Percentiles rank a stretch among this genome's conserved stretches.
These are phyloP conservation scores for Malus hybrid DNA, from an alignment of 331 rosid genomes.

Conservation along the genomic window DNA sequence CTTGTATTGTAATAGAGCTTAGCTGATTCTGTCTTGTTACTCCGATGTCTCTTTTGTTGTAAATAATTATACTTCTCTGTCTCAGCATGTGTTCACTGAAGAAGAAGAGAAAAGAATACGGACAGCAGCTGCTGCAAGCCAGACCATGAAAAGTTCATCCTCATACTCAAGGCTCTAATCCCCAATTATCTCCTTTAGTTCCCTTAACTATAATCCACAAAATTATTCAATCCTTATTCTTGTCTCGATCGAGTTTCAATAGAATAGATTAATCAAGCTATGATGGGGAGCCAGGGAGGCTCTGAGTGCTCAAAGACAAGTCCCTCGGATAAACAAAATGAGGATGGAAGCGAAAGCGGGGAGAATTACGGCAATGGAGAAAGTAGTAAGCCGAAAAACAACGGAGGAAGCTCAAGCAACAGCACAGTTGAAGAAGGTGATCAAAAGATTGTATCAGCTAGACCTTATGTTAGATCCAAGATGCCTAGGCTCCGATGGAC, in stretches of 20 bases:
- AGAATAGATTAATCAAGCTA: not conserved
- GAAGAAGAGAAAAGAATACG: conserved; percentile 9
- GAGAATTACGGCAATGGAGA: conserved; percentile 25
- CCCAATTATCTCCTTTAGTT: conserved; percentile 3
- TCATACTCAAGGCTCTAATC: conserved; percentile 15
- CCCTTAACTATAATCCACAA: conserved; percentile 4
- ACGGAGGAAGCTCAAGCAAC: conserved; percentile 82
- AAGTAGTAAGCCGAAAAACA: conserved; percentile 5
- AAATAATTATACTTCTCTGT: conserved; percentile 10
- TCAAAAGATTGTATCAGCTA: conserved; percentile 40
- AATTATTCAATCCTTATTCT: not conserved
- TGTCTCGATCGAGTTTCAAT: not conserved
- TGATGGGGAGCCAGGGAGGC: conserved; percentile 20
- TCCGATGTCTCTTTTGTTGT: conserved; percentile 15
- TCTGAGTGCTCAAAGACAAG: conserved; percentile 54
- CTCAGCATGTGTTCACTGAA: conserved; percentile 14
- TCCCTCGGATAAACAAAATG: conserved; percentile 20
- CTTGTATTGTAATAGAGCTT: conserved; percentile 3
- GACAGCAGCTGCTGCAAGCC: not conserved
- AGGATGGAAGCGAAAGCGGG: conserved; percentile 35
- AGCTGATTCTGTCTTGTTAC: conserved; percentile 10
- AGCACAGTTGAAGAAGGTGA: conserved; percentile 77
- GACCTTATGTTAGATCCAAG: conserved; percentile 93
- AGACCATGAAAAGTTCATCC: conserved; percentile 3
- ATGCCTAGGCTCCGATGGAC: conserved; percentile 89